phyloP scores from a whole-genome alignment of 257 asterid species.

The Rehmannia glutinosa region DNA sequence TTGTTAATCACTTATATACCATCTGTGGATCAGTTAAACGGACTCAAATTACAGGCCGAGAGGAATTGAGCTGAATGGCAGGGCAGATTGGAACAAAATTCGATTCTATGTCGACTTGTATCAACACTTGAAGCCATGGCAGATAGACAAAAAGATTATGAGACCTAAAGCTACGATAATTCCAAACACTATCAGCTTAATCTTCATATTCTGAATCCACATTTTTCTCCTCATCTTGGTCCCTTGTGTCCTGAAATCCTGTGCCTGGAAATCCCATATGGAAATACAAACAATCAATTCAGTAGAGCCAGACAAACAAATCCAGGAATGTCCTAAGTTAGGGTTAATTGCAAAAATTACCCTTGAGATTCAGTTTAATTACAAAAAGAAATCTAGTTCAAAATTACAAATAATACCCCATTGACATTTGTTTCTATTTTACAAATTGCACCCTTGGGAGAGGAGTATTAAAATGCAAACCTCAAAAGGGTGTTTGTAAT shows the following conservation, averaged over 20 bases:
- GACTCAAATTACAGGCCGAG: slow-evolving; percentile 16
- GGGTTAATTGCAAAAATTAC: no score
- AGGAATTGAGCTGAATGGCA: background rate
- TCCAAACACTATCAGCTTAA: background rate
- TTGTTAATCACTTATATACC: slow-evolving; percentile 20
- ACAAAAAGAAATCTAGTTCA: no score
- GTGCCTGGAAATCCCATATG: slow-evolving; percentile 19
- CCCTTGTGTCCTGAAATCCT: slow-evolving; percentile 4
- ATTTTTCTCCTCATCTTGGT: slow-evolving; percentile 5
- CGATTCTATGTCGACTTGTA: no score
- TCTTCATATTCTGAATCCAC: slow-evolving; percentile 2
- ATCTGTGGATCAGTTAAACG: slow-evolving; percentile 8
- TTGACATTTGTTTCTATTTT: no score
- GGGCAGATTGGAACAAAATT: no score
- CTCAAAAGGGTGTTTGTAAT: no score
- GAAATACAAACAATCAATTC: background rate
- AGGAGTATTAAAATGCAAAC: no score
- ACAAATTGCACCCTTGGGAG: no score
- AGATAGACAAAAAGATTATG: background rate
- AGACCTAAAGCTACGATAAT: background rate
- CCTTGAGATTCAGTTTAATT: no score
- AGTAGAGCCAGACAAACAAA: no score
- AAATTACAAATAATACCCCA: no score
- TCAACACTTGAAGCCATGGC: background rate
- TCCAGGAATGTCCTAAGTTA: no score